Evolutionary conservation across 2,329 filamentous ascomycete genomes (phyloP).

Genomic region (Alternaria triticimaculans): DNA sequence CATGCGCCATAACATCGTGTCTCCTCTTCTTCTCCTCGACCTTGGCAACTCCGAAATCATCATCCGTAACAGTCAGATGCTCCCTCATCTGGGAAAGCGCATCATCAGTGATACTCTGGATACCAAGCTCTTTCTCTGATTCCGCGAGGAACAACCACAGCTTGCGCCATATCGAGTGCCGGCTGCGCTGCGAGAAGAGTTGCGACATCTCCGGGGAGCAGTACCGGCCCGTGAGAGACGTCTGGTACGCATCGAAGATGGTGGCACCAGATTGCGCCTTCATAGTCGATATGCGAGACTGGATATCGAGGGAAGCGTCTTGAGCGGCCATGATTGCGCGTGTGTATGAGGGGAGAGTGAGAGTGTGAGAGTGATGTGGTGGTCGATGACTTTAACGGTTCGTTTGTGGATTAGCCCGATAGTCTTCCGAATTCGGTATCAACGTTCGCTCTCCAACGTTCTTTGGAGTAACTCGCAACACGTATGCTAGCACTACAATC

Average conservation of each 20-base stretch:
- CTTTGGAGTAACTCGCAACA: neutral
- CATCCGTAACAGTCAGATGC: slow-evolving; percentile 54
- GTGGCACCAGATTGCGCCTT: slow-evolving; percentile 27
- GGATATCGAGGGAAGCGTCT: slow-evolving; percentile 29
- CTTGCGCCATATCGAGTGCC: slow-evolving; percentile 80
- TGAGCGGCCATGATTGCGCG: slow-evolving; percentile 21
- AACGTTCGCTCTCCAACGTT: neutral
- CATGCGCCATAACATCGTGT: slow-evolving; percentile 72
- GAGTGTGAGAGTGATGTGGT: neutral
- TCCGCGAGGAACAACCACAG: slow-evolving; percentile 88
- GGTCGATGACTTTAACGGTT: neutral
- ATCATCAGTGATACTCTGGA: slow-evolving; percentile 72
- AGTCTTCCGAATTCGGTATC: slow-evolving; percentile 8
- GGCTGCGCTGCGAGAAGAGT: slow-evolving; percentile 78
- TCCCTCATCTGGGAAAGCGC: slow-evolving; percentile 56
- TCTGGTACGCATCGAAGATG: slow-evolving; percentile 36
- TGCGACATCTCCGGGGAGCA: slow-evolving; percentile 64
- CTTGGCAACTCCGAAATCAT: slow-evolving; percentile 56
- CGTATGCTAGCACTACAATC: neutral
- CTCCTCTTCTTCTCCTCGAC: slow-evolving; percentile 62
- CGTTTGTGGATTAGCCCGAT: slow-evolving; percentile 10
- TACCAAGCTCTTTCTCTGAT: slow-evolving; percentile 79
- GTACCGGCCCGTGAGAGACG: slow-evolving; percentile 61
- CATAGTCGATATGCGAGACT: slow-evolving; percentile 30
- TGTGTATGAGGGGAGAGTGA: neutral